These are phyloP conservation scores for Blastocystis hominis DNA, from an alignment of 352 stramenopile species.

Conservation along the genomic window DNA sequence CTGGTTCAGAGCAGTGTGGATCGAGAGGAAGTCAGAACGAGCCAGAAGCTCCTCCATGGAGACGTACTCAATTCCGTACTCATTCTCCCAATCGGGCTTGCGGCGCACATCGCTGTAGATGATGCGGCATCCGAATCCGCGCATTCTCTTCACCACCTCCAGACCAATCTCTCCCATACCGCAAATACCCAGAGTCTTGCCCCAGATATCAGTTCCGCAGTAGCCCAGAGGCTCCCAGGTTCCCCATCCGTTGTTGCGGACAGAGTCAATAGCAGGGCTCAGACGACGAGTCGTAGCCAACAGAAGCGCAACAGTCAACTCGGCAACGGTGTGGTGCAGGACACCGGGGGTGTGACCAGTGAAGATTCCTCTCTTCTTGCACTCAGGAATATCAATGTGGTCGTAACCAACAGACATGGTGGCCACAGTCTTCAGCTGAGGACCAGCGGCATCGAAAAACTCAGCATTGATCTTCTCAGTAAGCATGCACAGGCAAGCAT, in stretches of 20 bases:
- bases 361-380: slow-evolving; percentile 66
- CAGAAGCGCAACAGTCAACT: slow-evolving; percentile 70
- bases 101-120: slow-evolving; percentile 68
- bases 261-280: slow-evolving; percentile 69
- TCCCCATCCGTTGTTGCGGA: slow-evolving; percentile 69
- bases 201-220: slow-evolving; percentile 69
- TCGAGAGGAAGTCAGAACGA: slow-evolving; percentile 75
- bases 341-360: slow-evolving; percentile 76
- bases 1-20: slow-evolving; percentile 73
- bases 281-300: slow-evolving; percentile 68
- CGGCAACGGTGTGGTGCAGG: slow-evolving; percentile 71
- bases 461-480: slow-evolving; percentile 70
- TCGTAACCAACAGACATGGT: slow-evolving; percentile 80
- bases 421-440: slow-evolving; percentile 65
- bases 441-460: slow-evolving; percentile 66
- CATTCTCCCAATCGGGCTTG: slow-evolving; percentile 65
- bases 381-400: slow-evolving; percentile 76
- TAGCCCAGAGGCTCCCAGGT: slow-evolving; percentile 70
- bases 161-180: slow-evolving; percentile 76
- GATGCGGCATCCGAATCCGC: slow-evolving; percentile 73
- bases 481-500: slow-evolving; percentile 68
- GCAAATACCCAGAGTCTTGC: slow-evolving; percentile 72
- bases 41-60: slow-evolving; percentile 69
- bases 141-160: slow-evolving; percentile 72
- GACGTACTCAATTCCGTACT: slow-evolving; percentile 68